Conservation (phyloP, 176 grass and related monocot species). For the Eleusine indica region DNA sequence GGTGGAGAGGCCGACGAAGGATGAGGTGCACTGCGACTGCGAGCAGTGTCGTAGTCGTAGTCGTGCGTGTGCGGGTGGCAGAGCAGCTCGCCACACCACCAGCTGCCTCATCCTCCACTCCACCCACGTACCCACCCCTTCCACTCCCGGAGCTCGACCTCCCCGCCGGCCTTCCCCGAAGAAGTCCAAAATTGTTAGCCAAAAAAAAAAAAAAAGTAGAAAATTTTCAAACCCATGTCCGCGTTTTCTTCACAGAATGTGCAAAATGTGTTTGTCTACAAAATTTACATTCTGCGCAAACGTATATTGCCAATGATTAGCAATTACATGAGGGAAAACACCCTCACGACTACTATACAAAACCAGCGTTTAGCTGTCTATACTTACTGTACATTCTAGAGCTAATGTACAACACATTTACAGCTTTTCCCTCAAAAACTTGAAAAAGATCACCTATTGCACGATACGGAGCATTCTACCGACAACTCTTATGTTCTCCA, state of each 20-base stretch:
- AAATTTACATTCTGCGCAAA: conserved; percentile 1
- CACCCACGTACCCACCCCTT: conserved; percentile 66
- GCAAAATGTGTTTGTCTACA: background rate
- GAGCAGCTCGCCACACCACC: conserved; percentile 56
- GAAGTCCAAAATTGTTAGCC: conserved; percentile 43
- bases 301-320: background rate
- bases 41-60: conserved; percentile 36
- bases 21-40: conserved; percentile 38
- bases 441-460: conserved; percentile 13
- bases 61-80: conserved; percentile 71
- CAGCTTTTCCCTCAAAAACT: conserved; percentile 32
- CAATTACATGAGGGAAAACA: background rate
- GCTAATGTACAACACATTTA: conserved; percentile 50
- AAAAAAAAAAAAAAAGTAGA: background rate
- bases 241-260: background rate
- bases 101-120: conserved; percentile 80
- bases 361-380: background rate
- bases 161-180: conserved; percentile 53
- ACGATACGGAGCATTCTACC: conserved; percentile 28
- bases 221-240: too few species aligned
- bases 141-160: conserved; percentile 66
- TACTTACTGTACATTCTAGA: conserved; percentile 13
- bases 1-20: conserved; percentile 73
- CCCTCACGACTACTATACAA: background rate
- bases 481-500: conserved; percentile 42